Evolutionary conservation across 495 filamentous ascomycete species (phyloP).

Genomic region (Neurospora sp.): DNA sequence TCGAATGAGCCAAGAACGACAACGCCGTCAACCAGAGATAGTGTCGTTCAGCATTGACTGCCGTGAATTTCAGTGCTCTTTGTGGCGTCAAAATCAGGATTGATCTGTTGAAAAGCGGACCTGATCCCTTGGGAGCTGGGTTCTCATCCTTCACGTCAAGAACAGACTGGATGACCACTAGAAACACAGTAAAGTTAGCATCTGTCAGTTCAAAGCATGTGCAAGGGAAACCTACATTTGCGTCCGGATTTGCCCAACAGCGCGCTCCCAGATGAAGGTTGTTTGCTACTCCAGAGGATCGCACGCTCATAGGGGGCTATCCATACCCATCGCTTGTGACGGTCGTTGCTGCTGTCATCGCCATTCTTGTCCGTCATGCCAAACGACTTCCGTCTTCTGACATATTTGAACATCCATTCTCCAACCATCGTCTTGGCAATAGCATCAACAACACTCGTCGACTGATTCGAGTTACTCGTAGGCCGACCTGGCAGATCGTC

Average conservation of each 20-base stretch:
- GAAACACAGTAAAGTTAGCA: constrained; percentile 2
- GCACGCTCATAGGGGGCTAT: constrained; percentile 89
- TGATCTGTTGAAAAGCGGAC: constrained; percentile 73
- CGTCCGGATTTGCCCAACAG: constrained; percentile 91
- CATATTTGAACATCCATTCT: constrained; percentile 99
- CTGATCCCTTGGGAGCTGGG: constrained; percentile 63
- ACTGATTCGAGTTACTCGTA: constrained; percentile 49
- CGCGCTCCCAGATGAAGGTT: constrained; percentile 77
- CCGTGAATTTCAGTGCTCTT: constrained; percentile 92
- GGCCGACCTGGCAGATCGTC: constrained; percentile 42
- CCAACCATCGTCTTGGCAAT: constrained; percentile 98
- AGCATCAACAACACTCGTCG: constrained; percentile 85
- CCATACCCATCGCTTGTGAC: constrained; percentile 98
- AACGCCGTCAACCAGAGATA: constrained; percentile 92
- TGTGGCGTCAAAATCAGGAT: constrained; percentile 92
- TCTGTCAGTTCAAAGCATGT: background rate
- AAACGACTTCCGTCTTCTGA: constrained; percentile 86
- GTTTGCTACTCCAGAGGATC: constrained; percentile 98
- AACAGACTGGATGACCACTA: constrained; percentile 92
- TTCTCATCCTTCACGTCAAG: constrained; percentile 95
- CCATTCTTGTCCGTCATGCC: constrained; percentile 58
- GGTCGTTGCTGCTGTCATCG: constrained; percentile 51
- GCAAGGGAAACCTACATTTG: constrained; percentile 59
- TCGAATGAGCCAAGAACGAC: constrained; percentile 85
- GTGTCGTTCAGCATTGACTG: constrained; percentile 70